Percentiles rank a stretch among this genome's conserved stretches.
These are phyloP conservation scores for Paecilomyces variotii DNA, from an alignment of 2,329 filamentous ascomycete genomes.

Conservation along the genomic window DNA sequence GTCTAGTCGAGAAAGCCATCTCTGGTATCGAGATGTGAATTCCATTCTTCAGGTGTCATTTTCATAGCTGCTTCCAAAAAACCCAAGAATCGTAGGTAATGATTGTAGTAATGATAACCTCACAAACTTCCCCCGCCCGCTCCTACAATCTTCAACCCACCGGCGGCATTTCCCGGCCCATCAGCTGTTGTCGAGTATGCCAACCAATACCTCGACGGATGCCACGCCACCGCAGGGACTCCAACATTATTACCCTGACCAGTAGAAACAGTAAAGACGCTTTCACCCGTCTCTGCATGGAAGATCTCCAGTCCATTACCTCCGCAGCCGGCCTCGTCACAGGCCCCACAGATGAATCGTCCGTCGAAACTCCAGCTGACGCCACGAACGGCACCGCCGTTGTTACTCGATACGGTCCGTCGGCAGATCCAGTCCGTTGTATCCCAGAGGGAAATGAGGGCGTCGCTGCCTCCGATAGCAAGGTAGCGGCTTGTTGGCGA, in stretches of 20 bases:
- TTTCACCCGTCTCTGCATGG: slow-evolving; percentile 43
- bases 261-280: slow-evolving; percentile 38
- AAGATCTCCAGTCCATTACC: slow-evolving; percentile 41
- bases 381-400: slow-evolving; percentile 38
- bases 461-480: slow-evolving; percentile 41
- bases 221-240: slow-evolving; percentile 42
- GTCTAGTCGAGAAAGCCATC: no score
- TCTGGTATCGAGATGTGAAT: not conserved
- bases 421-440: slow-evolving; percentile 44
- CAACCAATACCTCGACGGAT: slow-evolving; percentile 42
- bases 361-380: slow-evolving; percentile 46
- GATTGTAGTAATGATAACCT: not conserved
- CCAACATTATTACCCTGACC: slow-evolving; percentile 26
- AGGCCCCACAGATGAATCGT: slow-evolving; percentile 40
- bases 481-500: slow-evolving; percentile 42
- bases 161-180: slow-evolving; percentile 28
- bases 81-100: not conserved
- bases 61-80: not conserved
- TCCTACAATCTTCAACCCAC: slow-evolving; percentile 41
- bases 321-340: slow-evolving; percentile 38
- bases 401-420: slow-evolving; percentile 38
- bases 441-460: slow-evolving; percentile 44
- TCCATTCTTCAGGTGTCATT: not conserved
- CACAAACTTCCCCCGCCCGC: slow-evolving; percentile 34
- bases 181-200: slow-evolving; percentile 41